These are phyloP conservation scores for Ampelomyces quisqualis DNA, from an alignment of 2,329 filamentous ascomycete species.

Conservation along the genomic window DNA sequence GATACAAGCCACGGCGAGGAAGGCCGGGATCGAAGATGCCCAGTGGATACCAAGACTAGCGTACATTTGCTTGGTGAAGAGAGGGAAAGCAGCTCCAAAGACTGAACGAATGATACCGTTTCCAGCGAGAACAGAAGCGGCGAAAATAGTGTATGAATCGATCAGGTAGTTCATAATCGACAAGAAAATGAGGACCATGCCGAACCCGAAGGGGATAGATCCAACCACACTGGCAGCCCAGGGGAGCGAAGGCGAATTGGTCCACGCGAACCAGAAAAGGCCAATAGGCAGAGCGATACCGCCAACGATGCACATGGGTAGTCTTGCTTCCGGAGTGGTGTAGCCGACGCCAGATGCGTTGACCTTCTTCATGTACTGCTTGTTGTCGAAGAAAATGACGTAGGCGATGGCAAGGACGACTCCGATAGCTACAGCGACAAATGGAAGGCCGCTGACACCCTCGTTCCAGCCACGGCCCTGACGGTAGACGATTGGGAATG, in stretches of 20 bases:
- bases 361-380: slow-evolving; percentile 44
- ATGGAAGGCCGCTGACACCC: slow-evolving; percentile 50
- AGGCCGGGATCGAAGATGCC: slow-evolving; percentile 72
- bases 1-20: slow-evolving; percentile 69
- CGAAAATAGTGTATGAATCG: slow-evolving; percentile 66
- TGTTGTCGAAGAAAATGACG: slow-evolving; percentile 43
- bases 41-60: slow-evolving; percentile 63
- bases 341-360: slow-evolving; percentile 53
- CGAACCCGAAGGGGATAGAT: slow-evolving; percentile 57
- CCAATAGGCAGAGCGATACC: slow-evolving; percentile 60
- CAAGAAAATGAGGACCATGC: slow-evolving; percentile 68
- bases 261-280: slow-evolving; percentile 49
- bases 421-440: slow-evolving; percentile 68
- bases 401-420: slow-evolving; percentile 62
- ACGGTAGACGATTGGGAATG: slow-evolving; percentile 64
- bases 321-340: slow-evolving; percentile 65
- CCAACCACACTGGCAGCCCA: slow-evolving; percentile 59
- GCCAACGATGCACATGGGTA: slow-evolving; percentile 64
- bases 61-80: slow-evolving; percentile 70
- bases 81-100: slow-evolving; percentile 75
- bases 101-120: slow-evolving; percentile 79
- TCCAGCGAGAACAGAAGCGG: slow-evolving; percentile 72
- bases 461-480: slow-evolving; percentile 40
- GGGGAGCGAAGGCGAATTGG: slow-evolving; percentile 52
- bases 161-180: slow-evolving; percentile 47